Conservation (phyloP, 163 green algal genomes). For the Prototheca wickerhamii region DNA sequence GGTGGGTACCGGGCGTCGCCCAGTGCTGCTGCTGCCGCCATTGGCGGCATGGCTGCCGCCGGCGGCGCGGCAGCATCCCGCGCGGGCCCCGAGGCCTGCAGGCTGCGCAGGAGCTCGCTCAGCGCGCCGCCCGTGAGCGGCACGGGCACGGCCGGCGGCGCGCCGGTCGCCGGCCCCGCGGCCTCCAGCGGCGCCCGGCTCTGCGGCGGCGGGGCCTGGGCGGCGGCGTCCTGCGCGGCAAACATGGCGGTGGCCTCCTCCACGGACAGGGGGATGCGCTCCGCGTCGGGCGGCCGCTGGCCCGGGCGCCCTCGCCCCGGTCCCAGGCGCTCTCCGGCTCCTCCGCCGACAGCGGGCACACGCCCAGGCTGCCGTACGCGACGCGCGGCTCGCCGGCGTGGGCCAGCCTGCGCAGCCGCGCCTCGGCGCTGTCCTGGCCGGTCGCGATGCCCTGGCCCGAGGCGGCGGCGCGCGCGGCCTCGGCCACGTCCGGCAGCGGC, state of each 20-base stretch:
- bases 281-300: too few species aligned
- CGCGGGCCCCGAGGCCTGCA: too few species aligned
- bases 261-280: conserved; percentile 16
- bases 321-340: conserved; percentile 1
- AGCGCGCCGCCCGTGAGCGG: too few species aligned
- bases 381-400: not conserved
- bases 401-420: not conserved
- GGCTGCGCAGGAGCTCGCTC: too few species aligned
- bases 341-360: not conserved
- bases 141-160: too few species aligned
- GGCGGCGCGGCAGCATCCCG: too few species aligned
- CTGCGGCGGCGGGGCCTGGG: not conserved
- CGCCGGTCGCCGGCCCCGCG: not conserved
- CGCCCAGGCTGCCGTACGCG: not conserved
- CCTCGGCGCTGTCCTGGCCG: conserved; percentile 7
- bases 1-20: too few species aligned
- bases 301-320: not conserved
- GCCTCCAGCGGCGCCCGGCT: not conserved
- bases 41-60: too few species aligned
- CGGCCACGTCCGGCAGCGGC: conserved; percentile 11
- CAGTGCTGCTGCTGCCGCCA: too few species aligned
- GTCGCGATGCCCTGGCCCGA: not conserved
- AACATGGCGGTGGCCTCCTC: not conserved
- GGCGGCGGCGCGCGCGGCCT: not conserved
- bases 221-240: not conserved